Evolutionary conservation across 2,329 filamentous ascomycete genomes (phyloP).

Genomic region (Pseudogymnoascus sp.): DNA sequence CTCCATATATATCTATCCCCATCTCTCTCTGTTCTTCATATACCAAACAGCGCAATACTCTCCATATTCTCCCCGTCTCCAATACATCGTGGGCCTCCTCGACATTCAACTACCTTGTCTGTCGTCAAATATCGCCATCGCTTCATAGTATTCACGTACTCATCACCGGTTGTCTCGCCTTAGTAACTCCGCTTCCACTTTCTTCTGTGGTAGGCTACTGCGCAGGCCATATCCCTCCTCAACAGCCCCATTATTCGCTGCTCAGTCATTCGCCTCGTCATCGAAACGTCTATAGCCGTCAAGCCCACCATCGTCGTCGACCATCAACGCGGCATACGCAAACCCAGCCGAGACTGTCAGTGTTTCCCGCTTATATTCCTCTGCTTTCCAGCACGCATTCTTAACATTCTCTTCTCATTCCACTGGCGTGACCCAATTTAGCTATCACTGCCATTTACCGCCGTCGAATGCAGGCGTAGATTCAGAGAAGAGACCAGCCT

Average conservation of each 20-base stretch:
- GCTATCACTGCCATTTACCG: not conserved
- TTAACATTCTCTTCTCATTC: not conserved
- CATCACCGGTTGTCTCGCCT: not conserved
- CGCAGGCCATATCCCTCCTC: not conserved
- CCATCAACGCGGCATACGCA: not conserved
- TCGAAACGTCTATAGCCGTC: not conserved
- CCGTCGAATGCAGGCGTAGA: not conserved
- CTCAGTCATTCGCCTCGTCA: not conserved
- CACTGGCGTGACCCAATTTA: not conserved
- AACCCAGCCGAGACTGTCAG: not conserved
- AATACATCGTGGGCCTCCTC: too few species aligned
- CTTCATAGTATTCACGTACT: not conserved
- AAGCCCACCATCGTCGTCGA: not conserved
- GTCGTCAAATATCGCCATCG: not conserved
- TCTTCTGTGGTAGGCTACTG: not conserved
- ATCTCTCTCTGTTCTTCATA: too few species aligned
- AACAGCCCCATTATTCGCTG: not conserved
- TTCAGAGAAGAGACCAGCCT: not conserved
- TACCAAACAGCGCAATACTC: too few species aligned
- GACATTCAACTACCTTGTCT: not conserved
- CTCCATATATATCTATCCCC: too few species aligned
- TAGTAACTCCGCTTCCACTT: not conserved
- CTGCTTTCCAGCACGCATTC: not conserved
- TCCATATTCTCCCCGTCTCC: too few species aligned
- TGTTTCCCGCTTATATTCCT: not conserved